Base-by-base conservation (phyloP, 2,329 filamentous ascomycete species). In the Alternaria sp. region DNA sequence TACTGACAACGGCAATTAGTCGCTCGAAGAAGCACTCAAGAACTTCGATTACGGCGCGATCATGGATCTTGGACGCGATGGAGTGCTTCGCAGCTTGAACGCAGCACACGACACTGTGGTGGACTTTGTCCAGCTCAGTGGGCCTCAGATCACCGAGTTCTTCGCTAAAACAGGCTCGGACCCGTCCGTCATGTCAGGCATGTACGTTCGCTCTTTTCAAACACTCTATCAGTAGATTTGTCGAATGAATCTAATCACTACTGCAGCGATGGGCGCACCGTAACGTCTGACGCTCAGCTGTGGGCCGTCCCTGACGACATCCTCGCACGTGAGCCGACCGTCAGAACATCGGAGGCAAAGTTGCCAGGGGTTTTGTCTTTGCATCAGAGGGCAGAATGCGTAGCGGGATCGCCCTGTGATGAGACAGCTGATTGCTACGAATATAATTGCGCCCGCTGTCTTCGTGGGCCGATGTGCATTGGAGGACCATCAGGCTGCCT, bases 291-390 rank as follows among this genome's bases (percentile, higher is more conserved):
- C 0, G 37, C 37, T 11, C 37, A 41, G 37, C n/a, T 41, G 6
- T 41, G 15, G 37, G 37, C 37, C 1, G n/a, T 41, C n/a, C 37
- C 37, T 0, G 37, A 41, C 37, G 37, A 1, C 0, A 41, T 41
- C 8, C 3, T 11, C n/a, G 37, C 37, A 41, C 37, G 37, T 1
- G 37, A 41, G 0, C 15, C 37, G 0, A 0, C 0, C 37, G 37
- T 3, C n/a, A 0, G 0, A 41, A 41, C n/a, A 18, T 18, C 37
- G 0, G 15, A 41, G n/a, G 37, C 37, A 18, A 41, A 41, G 0
- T 0, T 41, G n/a, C 37, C 37, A 41, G 37, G 9, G 9, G 15
- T 2, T 0, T 1, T 41, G 0, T 18, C 37, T 18, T 2, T 41
- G 37, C 37, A 41, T 5, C 7, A 8, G 7, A 25, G 25, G 9